Base-by-base conservation (phyloP, 306 rosid species). In the Ziziphus jujuba region DNA sequence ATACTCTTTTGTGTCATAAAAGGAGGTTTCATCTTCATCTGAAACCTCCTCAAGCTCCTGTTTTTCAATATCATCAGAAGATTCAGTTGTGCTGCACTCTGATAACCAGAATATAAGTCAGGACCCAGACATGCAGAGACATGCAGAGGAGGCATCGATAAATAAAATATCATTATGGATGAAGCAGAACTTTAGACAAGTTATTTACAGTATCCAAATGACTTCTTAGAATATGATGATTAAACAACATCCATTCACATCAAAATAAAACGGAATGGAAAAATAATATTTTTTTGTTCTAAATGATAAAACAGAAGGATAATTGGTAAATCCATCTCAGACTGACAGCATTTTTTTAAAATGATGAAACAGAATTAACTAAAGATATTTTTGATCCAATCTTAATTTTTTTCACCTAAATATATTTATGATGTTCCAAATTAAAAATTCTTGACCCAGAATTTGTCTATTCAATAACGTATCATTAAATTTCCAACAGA, bases 71-170 rank as follows among this genome's bases (percentile, higher is more conserved):
- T 90, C 97, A 49, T 88, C 97, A 0, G 97, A 90, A 57, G 98
- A 88, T 75, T 85, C 99, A 5, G 97, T 90, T 33, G 99, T 88
- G 74, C 96, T 90, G 84, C 86, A 93, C 84, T 93, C 99, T 93
- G 86, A 31, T 53, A 77, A 60, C 58, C 75, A 71, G 60, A 78
- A 56, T 31, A 50, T 47, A 43, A 54, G 72, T 59, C 54, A 84
- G 48, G 47, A 19, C 51, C 22, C 19, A 69, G n/a, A 34, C 51
- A 23, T 63, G 66, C 22, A 28, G 35, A 69, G n/a, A 34, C 51
- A 23, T 63, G 66, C 22, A 28, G 35, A 28, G 49, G 35, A 25
- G 36, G 11, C 6, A 49, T 9, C 16, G 56, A 40, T 5, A 17
- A 47, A 61, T 5, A 5, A 21, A 16, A 22, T 15, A 49, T 24